Base-by-base conservation (phyloP, 257 asterid genomes). In the Marsdenia floribunda region DNA sequence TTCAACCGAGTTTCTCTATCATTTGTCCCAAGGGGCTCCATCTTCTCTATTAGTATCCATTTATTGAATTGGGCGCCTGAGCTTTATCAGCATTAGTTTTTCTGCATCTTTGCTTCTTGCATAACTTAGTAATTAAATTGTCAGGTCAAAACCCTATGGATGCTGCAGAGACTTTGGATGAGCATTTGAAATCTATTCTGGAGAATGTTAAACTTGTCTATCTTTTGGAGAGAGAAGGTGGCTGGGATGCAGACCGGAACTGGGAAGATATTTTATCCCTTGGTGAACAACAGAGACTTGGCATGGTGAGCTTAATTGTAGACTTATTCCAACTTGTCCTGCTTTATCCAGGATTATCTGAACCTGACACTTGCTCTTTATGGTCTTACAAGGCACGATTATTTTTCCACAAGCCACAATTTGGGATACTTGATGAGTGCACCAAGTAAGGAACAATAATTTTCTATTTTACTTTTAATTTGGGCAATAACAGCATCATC, bases 241-340 rank as follows among this genome's bases (percentile, higher is more conserved):
- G 97, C 40, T 92, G 95, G 93, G 99, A 88, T 79, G 70, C 96
- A 49, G 80, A 66, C 83, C 93, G 82, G 84, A 95, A 92, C 89
- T 95, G 99, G 99, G 99, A 92, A 85, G 99, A 95, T 82, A 92
- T 92, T 81, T 79, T 95, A 66, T 95, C 99, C 65, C 98, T 95
- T 67, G 99, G 99, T 73, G 99, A 95, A 83, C 99, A 95, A 72
- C 99, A 95, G 77, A 89, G 99, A 74, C 74, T 95, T 52, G 99
- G 99, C 85, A 95, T 95, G 98, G 99, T 95, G 76, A 73, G 96
- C 79, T 73, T 70, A 53, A 50, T 59, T 68, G 22, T 68, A 58
- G 57, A 60, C 19, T 22, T 38, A 40, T 74, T 9, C 40, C 63
- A 65, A 79, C 13, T 33, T 72, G 65, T 3, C 22, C 53, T 72